Base-by-base conservation (phyloP, 306 rosid genomes). In the Medicago arabica region DNA sequence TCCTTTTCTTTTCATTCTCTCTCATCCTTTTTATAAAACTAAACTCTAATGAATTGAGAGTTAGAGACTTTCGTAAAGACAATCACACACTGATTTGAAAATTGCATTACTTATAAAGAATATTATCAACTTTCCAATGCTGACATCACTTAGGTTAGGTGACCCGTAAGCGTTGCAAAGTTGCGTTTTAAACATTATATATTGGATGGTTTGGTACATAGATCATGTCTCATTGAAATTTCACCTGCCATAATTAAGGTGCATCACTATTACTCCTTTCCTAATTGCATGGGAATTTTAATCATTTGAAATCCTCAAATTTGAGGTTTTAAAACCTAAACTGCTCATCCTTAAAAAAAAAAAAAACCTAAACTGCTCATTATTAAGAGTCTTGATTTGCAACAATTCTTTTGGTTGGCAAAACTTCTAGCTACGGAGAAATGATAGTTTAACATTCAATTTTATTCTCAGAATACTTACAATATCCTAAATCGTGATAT, bases 221-320 rank as follows among this genome's bases (percentile, higher is more conserved):
- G 75, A 67, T 78, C n/a, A 53, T 55, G 78, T 79, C 79, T 79
- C 58, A 57, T 64, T 79, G 69, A 77, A 75, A 83, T 81, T 81
- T 81, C 65, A 74, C 75, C 88, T 47, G 58, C 81, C 83, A 79
- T 2, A 71, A 14, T 60, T 28, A 71, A 77, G 46, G 51, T 34
- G 40, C 61, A 39, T 44, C 47, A 61, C 41, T 18, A n/a, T 43
- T 47, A 12, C 58, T 10, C 4, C 5, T 67, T 47, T 51, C 60
- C 63, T 50, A 41, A 44, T 74, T 40, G 58, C 69, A 50, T 49
- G 46, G 67, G 68, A 25, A 36, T 69, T 75, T 60, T 67, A 60
- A 60, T 39, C 46, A 18, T 31, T 69, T 57, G 14, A 69, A 21
- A 75, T 43, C 50, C 12, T 68, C 59, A 19, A n/a, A n/a, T n/a